A percentile compares a stretch with the other conserved stretches of the same genome.
These are phyloP conservation scores for Cyberlindnera amylophila DNA, from an alignment of 805 yeast genomes.

Conservation along the genomic window DNA sequence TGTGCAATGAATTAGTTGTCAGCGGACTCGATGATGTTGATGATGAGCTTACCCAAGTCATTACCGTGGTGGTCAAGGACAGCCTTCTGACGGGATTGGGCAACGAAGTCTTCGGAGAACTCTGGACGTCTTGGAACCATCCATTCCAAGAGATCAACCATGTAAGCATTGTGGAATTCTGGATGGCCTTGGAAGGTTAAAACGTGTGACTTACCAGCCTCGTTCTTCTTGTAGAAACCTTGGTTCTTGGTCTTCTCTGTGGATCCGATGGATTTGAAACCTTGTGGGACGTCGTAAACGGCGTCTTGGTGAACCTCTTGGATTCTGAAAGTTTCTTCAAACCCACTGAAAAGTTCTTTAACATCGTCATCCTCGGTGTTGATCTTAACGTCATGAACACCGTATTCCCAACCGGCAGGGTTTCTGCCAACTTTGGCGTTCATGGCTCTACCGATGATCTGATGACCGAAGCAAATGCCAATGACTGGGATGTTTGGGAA, in stretches of 20 bases:
- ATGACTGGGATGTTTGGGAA: slow-evolving; percentile 38
- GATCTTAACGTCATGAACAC: slow-evolving; percentile 47
- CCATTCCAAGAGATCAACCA: slow-evolving; percentile 26
- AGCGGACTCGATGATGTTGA: slow-evolving; percentile 13
- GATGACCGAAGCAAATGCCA: slow-evolving; percentile 90
- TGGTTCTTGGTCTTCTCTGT: slow-evolving; percentile 57
- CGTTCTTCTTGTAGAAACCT: slow-evolving; percentile 52
- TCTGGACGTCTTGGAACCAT: slow-evolving; percentile 1
- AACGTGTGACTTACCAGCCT: slow-evolving; percentile 28
- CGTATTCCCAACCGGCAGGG: slow-evolving; percentile 70
- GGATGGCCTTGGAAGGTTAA: slow-evolving; percentile 90
- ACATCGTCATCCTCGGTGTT: slow-evolving; percentile 37
- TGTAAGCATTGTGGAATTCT: slow-evolving; percentile 73
- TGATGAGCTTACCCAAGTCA: slow-evolving; percentile 12
- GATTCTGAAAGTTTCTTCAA: slow-evolving; percentile 32
- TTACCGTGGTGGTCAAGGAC: slow-evolving; percentile 8
- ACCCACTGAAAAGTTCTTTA: slow-evolving; percentile 21
- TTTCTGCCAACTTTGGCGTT: slow-evolving; percentile 59
- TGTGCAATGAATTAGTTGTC: too few species aligned
- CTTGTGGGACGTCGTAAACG: slow-evolving; percentile 41
- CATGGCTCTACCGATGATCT: slow-evolving; percentile 61
- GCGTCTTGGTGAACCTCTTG: slow-evolving; percentile 60
- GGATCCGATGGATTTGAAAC: slow-evolving; percentile 45
- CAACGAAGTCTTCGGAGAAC: slow-evolving; percentile 5
- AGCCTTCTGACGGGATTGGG: slow-evolving; percentile 1